These are phyloP conservation scores for Cytidiella melzeri DNA, from an alignment of 768 basidiomycete genomes.

Conservation along the genomic window DNA sequence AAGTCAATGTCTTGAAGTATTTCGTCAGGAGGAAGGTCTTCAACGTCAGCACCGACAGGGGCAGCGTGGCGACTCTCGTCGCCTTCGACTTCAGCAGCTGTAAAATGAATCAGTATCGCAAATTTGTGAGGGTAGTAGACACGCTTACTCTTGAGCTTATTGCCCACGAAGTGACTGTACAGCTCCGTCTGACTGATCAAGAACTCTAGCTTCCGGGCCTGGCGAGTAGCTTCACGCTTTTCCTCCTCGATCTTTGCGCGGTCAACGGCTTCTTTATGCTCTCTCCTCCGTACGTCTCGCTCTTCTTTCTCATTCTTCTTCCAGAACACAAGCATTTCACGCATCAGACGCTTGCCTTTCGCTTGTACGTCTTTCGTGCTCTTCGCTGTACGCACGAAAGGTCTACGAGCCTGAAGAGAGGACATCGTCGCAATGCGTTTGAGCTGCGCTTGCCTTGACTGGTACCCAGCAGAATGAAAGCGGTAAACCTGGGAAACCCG, in stretches of 20 bases:
- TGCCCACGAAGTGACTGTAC: constrained; percentile 98
- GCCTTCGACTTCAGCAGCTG: constrained; percentile 77
- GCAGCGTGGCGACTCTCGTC: constrained; percentile 34
- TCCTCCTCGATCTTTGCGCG: constrained; percentile 87
- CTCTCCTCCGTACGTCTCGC: constrained; percentile 83
- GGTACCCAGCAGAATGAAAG: constrained; percentile 61
- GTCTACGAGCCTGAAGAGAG: constrained; percentile 72
- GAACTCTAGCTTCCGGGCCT: constrained; percentile 96
- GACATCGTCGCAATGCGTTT: constrained; percentile 74
- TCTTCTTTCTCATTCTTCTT: constrained; percentile 98
- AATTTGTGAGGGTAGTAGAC: too few relatives aligned
- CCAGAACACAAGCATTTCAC: constrained; percentile 97
- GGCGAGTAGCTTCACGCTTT: constrained; percentile 86
- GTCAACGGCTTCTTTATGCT: constrained; percentile 91
- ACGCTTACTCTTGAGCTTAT: constrained; percentile 83
- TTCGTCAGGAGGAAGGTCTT: constrained; percentile 41
- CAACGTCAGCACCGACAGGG: constrained; percentile 54
- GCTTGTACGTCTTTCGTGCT: constrained; percentile 77
- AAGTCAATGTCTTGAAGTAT: constrained; percentile 77
- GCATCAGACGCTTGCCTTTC: constrained; percentile 83
- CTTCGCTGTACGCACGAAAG: constrained; percentile 69
- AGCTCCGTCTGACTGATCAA: constrained; percentile 98
- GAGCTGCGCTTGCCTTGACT: constrained; percentile 58
- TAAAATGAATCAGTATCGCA: too few relatives aligned
- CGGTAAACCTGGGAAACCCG: constrained; percentile 62